Conservation (phyloP, 139 green algal genomes). For the Limnomonas spitsbergensis region DNA sequence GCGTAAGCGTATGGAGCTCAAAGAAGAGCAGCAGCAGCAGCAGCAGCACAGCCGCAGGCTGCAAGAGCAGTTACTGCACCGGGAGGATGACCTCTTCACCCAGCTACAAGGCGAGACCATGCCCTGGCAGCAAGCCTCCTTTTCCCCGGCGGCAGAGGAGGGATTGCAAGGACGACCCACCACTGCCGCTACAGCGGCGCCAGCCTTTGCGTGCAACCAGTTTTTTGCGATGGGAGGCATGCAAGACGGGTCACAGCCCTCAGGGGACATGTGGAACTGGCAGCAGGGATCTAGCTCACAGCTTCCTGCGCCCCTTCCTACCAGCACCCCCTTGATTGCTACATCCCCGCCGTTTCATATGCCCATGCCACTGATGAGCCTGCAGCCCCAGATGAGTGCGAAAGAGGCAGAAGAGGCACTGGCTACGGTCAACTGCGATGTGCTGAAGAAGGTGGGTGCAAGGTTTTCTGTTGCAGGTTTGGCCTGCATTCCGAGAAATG, state of each 20-base stretch:
- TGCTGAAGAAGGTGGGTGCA: constrained; percentile 5
- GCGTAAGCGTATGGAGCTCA: neutral
- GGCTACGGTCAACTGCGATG: neutral
- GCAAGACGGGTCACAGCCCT: no score
- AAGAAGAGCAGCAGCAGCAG: neutral
- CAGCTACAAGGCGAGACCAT: no score
- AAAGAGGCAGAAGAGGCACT: neutral
- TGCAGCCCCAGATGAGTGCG: constrained; percentile 9
- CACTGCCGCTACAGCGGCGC: no score
- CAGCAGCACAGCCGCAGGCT: neutral
- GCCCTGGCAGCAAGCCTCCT: no score
- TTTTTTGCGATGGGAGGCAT: no score
- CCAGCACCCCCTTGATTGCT: neutral
- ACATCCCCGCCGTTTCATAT: constrained; percentile 2
- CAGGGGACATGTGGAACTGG: no score
- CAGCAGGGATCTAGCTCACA: no score
- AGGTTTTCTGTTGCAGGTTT: neutral
- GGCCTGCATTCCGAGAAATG: neutral
- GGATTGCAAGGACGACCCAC: no score
- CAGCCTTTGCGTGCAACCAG: no score
- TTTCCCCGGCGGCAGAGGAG: no score
- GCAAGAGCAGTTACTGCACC: no score
- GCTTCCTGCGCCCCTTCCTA: neutral
- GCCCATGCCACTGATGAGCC: neutral
- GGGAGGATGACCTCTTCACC: no score